Evolutionary conservation across 352 stramenopile genomes (phyloP).

Genomic region (Phytophthora quininea): DNA sequence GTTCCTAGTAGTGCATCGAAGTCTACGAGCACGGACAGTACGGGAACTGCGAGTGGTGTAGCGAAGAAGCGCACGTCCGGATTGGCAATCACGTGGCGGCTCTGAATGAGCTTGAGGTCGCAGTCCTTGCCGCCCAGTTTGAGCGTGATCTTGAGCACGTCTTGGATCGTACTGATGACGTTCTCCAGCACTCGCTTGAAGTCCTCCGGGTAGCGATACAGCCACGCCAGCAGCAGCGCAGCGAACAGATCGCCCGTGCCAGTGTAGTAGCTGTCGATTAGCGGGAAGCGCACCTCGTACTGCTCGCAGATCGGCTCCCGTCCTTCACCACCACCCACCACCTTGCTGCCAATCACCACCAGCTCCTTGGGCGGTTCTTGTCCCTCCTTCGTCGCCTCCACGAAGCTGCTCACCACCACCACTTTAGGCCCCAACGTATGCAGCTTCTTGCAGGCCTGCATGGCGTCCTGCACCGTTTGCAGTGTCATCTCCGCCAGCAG

Average conservation of each 20-base stretch:
- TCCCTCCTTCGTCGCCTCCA: slow-evolving; percentile 32
- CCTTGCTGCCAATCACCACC: slow-evolving; percentile 74
- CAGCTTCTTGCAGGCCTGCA: slow-evolving; percentile 75
- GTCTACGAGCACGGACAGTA: slow-evolving; percentile 37
- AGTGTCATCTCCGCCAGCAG: slow-evolving; percentile 77
- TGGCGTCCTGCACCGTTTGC: slow-evolving; percentile 63
- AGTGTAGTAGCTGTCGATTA: slow-evolving; percentile 85
- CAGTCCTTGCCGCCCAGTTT: slow-evolving; percentile 67
- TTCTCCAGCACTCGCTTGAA: slow-evolving; percentile 78
- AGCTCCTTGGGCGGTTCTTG: slow-evolving; percentile 47
- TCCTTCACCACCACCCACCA: slow-evolving; percentile 12
- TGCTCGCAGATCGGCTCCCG: slow-evolving; percentile 53
- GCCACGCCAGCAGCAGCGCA: slow-evolving; percentile 82
- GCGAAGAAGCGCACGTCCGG: slow-evolving; percentile 56
- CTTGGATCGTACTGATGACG: slow-evolving; percentile 83
- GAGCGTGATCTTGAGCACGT: slow-evolving; percentile 74
- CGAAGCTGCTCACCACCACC: slow-evolving; percentile 86
- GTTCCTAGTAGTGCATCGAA: slow-evolving; percentile 32
- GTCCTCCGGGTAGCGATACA: slow-evolving; percentile 61
- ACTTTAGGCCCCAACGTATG: slow-evolving; percentile 73
- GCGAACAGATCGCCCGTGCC: slow-evolving; percentile 86
- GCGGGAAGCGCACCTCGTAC: slow-evolving; percentile 80
- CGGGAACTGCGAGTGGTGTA: slow-evolving; percentile 39
- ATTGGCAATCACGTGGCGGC: slow-evolving; percentile 70
- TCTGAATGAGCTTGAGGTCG: slow-evolving; percentile 88